phyloP scores from a whole-genome alignment of 805 yeast species.

The Yamadazyma sp. region DNA sequence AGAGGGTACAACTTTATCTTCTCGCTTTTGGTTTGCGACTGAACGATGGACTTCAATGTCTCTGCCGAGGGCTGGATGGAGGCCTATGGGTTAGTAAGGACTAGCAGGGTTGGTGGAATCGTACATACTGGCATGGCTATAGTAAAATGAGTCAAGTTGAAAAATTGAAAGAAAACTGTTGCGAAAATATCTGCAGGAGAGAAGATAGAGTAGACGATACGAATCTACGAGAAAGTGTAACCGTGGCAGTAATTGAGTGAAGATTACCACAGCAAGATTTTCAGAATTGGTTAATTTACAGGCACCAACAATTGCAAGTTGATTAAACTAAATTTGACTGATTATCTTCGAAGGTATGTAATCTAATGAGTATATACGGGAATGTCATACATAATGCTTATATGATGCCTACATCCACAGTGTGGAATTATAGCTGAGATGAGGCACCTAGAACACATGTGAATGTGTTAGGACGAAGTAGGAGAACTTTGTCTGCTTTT shows the following conservation, averaged over 20 bases:
- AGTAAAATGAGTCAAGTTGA: constrained; percentile 9
- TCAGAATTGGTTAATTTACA: too few species aligned
- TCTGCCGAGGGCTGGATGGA: constrained; percentile 39
- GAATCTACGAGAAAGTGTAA: too few species aligned
- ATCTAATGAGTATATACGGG: too few species aligned
- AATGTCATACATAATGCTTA: too few species aligned
- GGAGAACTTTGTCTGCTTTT: constrained; percentile 44
- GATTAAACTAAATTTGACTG: too few species aligned
- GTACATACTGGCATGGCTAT: constrained; percentile 25
- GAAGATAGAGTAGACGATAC: too few species aligned
- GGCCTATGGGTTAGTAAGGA: constrained; percentile 20
- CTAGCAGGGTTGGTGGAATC: not conserved
- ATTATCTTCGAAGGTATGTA: too few species aligned
- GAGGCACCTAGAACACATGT: constrained; percentile 39
- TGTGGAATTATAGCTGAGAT: too few species aligned
- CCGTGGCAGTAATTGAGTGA: too few species aligned
- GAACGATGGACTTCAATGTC: constrained; percentile 27
- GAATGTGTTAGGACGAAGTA: constrained; percentile 42
- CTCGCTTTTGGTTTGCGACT: constrained; percentile 14
- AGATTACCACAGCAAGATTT: too few species aligned
- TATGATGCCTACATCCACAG: too few species aligned
- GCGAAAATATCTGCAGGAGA: not conserved
- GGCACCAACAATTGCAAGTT: too few species aligned
- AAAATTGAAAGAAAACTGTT: constrained; percentile 4
- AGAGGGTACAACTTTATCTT: constrained; percentile 78